These are phyloP conservation scores for Tricholoma matsutake DNA, from an alignment of 768 basidiomycete genomes.

Conservation along the genomic window DNA sequence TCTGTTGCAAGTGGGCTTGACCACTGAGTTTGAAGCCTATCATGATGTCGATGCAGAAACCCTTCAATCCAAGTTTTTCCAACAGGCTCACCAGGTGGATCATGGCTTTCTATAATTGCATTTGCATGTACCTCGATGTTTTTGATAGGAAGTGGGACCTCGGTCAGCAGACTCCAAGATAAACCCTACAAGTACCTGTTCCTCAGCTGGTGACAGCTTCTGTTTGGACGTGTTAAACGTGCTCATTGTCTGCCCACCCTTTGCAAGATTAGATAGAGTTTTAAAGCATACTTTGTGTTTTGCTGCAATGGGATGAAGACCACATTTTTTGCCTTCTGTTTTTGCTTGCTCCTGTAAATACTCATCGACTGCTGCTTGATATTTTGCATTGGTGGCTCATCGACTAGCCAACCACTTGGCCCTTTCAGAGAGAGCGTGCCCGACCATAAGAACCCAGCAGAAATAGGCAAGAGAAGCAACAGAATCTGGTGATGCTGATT, in stretches of 20 bases:
- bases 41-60: not conserved
- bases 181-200: not conserved
- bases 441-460: not conserved
- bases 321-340: not conserved
- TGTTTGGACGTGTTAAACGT: not conserved
- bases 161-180: not conserved
- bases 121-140: not conserved
- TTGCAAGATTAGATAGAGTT: not conserved
- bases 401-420: not conserved
- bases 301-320: not conserved
- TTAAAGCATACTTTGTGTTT: not conserved
- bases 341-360: not conserved
- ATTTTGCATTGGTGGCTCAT: not conserved
- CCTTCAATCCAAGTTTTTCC: not conserved
- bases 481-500: too few relatives aligned
- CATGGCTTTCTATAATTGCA: not conserved
- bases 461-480: not conserved
- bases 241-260: not conserved
- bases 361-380: not conserved
- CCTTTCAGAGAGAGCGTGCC: not conserved
- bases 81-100: not conserved
- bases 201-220: not conserved
- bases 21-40: conserved; percentile 29
- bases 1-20: conserved; percentile 29
- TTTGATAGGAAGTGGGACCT: not conserved